Conservation (phyloP, 805 yeast genomes). For the Cyberlindnera amylophila region DNA sequence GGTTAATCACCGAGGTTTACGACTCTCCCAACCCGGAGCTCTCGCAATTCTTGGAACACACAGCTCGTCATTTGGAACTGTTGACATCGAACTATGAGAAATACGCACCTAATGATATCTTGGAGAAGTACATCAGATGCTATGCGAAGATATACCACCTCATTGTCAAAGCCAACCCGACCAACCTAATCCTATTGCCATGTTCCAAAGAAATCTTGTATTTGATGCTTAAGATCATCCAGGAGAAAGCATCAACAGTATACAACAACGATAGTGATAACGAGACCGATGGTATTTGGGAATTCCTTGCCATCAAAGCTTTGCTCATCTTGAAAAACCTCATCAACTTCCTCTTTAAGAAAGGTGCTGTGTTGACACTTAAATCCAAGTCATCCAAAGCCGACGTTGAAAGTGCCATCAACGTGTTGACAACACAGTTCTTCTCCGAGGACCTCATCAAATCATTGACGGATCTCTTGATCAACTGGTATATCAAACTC, state of each 20-base stretch:
- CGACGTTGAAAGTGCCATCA: slow-evolving; percentile 58
- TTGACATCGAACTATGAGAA: slow-evolving; percentile 53
- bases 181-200: slow-evolving; percentile 67
- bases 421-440: slow-evolving; percentile 46
- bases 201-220: slow-evolving; percentile 57
- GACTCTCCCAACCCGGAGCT: slow-evolving; percentile 64
- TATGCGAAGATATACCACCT: slow-evolving; percentile 70
- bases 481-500: slow-evolving; percentile 69
- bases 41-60: slow-evolving; percentile 53
- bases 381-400: slow-evolving; percentile 61
- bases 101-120: slow-evolving; percentile 33
- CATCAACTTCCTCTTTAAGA: slow-evolving; percentile 56
- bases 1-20: slow-evolving; percentile 73
- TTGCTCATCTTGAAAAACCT: slow-evolving; percentile 62
- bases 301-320: slow-evolving; percentile 61
- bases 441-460: slow-evolving; percentile 55
- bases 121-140: slow-evolving; percentile 72
- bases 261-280: slow-evolving; percentile 50
- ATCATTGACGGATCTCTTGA: slow-evolving; percentile 60
- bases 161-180: slow-evolving; percentile 56
- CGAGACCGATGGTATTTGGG: slow-evolving; percentile 64
- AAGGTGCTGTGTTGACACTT: slow-evolving; percentile 59
- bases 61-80: slow-evolving; percentile 56
- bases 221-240: slow-evolving; percentile 55
- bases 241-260: slow-evolving; percentile 61